Evolutionary conservation across 2,329 filamentous ascomycete genomes (phyloP).

Genomic region (Parastagonospora avenae): DNA sequence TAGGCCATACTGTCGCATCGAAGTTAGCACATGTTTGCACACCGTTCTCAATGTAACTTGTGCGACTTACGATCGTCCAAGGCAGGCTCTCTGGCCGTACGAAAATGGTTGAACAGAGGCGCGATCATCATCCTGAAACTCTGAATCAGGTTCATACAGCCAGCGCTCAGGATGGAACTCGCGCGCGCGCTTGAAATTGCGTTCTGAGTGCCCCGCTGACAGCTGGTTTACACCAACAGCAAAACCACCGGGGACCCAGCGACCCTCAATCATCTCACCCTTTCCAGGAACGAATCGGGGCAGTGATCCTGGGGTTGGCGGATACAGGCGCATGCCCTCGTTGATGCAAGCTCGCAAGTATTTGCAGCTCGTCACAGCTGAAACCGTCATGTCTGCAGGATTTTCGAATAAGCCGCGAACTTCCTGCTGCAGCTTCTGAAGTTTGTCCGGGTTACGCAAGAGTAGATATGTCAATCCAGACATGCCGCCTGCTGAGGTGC

Average conservation of each 20-base stretch:
- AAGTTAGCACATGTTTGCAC: no score
- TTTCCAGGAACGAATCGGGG: constrained; percentile 19
- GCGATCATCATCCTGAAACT: constrained; percentile 33
- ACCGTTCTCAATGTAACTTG: no score
- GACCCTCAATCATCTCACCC: constrained; percentile 19
- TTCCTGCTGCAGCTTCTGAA: no score
- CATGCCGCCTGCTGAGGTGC: no score
- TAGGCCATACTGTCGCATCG: no score
- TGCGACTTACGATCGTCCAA: constrained; percentile 3
- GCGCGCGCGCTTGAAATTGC: constrained; percentile 23
- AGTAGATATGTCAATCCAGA: no score
- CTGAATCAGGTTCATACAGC: constrained; percentile 2
- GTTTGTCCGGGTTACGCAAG: no score
- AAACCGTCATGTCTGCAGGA: no score
- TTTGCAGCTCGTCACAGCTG: no score
- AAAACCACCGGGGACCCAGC: constrained; percentile 22
- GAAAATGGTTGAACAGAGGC: constrained; percentile 34
- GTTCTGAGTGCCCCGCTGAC: constrained; percentile 15
- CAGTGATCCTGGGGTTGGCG: constrained; percentile 16
- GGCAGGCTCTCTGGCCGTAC: constrained; percentile 11
- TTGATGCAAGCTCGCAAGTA: constrained; percentile 23
- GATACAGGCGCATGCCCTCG: constrained; percentile 20
- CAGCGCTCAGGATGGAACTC: constrained; percentile 14
- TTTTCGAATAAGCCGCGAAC: no score
- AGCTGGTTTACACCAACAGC: constrained; percentile 20